Evolutionary conservation across 805 yeast genomes (phyloP).

Genomic region (Nakazawaea molendinolei): DNA sequence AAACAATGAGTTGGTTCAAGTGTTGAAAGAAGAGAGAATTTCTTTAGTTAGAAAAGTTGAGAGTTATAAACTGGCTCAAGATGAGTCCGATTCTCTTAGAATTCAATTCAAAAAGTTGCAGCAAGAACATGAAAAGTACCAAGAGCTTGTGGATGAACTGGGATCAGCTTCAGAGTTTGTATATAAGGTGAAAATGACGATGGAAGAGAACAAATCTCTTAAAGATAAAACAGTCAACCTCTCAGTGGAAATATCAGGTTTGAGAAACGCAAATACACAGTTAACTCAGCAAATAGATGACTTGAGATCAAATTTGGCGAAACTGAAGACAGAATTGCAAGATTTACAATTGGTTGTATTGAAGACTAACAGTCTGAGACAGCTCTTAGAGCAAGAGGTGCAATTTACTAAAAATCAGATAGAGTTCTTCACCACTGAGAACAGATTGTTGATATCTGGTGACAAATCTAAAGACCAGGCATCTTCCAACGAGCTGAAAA

Average conservation of each 20-base stretch:
- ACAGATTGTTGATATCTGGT: not conserved
- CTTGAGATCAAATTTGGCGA: slow-evolving; percentile 10
- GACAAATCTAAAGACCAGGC: not conserved
- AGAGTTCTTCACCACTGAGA: slow-evolving; percentile 4
- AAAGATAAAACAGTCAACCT: not conserved
- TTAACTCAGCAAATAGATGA: slow-evolving; percentile 15
- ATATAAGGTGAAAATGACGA: not conserved
- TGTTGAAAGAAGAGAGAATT: slow-evolving; percentile 10
- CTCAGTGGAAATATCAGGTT: not conserved
- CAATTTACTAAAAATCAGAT: slow-evolving; percentile 3
- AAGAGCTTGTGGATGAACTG: not conserved
- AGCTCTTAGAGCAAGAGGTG: slow-evolving; percentile 5
- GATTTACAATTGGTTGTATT: not conserved
- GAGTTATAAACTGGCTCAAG: not conserved
- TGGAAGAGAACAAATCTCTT: slow-evolving; percentile 1
- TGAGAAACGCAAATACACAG: not conserved
- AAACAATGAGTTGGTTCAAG: slow-evolving; percentile 6
- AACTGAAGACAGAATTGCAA: not conserved
- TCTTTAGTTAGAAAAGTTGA: not conserved
- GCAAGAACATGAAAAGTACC: not conserved
- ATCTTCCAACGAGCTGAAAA: not conserved
- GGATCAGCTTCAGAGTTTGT: not conserved
- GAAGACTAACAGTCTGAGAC: not conserved
- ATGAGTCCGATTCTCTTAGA: not conserved
- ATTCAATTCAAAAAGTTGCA: not conserved